Percentiles rank a stretch among this genome's conserved stretches.
Evolutionary conservation across 805 yeast genomes (phyloP).

Genomic region (Lipomyces sp.): DNA sequence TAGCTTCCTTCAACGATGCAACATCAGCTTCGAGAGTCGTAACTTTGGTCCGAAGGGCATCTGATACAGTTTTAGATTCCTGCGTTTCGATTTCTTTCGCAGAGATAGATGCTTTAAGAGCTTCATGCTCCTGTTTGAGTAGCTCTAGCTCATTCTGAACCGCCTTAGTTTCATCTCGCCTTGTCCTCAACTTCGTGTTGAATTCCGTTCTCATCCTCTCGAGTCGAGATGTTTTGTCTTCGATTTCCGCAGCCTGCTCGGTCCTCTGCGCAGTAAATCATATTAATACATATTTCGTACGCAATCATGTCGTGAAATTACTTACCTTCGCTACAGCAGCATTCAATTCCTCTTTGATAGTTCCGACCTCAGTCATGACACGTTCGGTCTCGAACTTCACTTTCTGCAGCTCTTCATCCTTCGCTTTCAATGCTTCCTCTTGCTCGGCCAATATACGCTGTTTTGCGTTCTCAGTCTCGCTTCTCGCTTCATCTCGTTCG

Average conservation of each 20-base stretch:
- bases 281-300: background rate
- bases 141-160: constrained; percentile 29
- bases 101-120: constrained; percentile 36
- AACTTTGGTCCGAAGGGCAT: constrained; percentile 36
- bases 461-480: constrained; percentile 35
- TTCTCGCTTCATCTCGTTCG: constrained; percentile 9
- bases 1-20: constrained; percentile 28
- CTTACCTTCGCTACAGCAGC: background rate
- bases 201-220: constrained; percentile 38
- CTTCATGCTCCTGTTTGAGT: constrained; percentile 37
- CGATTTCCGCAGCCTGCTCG: background rate
- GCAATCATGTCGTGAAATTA: background rate
- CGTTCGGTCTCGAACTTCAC: constrained; percentile 25
- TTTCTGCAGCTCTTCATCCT: constrained; percentile 19
- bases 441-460: constrained; percentile 34
- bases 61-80: constrained; percentile 37
- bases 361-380: constrained; percentile 27
- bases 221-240: constrained; percentile 8
- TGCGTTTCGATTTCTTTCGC: constrained; percentile 35
- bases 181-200: constrained; percentile 37
- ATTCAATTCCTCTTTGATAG: constrained; percentile 9
- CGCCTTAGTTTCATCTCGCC: constrained; percentile 29
- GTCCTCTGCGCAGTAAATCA: background rate
- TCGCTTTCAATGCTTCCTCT: constrained; percentile 18
- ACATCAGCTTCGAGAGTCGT: constrained; percentile 22